phyloP scores from a whole-genome alignment of 75 land plant species.

The Sequoiadendron giganteum region DNA sequence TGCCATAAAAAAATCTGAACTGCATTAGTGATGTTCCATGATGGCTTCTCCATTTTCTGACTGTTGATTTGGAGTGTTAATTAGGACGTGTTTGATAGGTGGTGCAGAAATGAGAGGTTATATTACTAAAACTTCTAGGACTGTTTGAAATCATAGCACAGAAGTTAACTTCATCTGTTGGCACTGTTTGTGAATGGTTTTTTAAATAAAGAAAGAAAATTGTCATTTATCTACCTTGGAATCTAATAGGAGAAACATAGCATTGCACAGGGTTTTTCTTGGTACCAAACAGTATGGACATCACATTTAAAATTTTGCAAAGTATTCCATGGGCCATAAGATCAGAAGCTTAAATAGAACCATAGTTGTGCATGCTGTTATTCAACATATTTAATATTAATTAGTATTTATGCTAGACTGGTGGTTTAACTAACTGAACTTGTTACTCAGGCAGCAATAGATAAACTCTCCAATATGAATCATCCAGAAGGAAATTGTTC shows the following conservation, averaged over 20 bases:
- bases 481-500: slow-evolving; percentile 89
- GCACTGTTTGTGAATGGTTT: not conserved
- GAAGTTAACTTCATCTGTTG: not conserved
- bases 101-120: not conserved
- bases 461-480: slow-evolving; percentile 65
- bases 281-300: not conserved
- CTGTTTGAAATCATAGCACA: not conserved
- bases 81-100: not conserved
- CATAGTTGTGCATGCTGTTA: not conserved
- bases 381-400: not conserved
- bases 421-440: not conserved
- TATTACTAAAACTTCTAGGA: not conserved
- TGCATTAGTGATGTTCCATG: not conserved
- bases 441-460: slow-evolving; percentile 66
- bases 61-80: too few species aligned
- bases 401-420: not conserved
- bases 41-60: too few species aligned
- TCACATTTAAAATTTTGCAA: not conserved
- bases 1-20: not conserved
- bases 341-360: not conserved
- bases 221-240: not conserved
- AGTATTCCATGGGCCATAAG: not conserved
- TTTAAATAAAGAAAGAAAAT: not conserved
- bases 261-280: not conserved
- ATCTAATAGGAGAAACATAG: not conserved